Conservation (phyloP, 306 rosid species). For the Castanea crenata region DNA sequence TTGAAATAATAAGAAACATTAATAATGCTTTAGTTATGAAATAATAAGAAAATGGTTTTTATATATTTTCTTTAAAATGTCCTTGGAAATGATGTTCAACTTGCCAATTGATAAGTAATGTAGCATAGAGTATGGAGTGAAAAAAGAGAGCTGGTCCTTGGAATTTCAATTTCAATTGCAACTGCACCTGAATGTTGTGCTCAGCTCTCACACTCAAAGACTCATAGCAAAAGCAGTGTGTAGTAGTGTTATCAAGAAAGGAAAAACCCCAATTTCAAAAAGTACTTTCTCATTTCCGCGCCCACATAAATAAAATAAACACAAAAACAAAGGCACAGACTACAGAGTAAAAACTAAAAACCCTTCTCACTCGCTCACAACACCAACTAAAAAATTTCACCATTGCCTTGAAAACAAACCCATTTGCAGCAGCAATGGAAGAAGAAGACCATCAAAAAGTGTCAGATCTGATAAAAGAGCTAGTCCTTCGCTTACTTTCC, state of each 20-base stretch:
- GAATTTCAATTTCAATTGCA: background rate
- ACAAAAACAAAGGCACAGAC: background rate
- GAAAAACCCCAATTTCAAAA: background rate
- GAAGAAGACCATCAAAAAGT: conserved; percentile 83
- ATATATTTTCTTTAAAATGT: too few species aligned
- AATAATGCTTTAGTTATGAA: too few species aligned
- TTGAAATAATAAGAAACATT: too few species aligned
- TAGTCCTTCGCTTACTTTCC: conserved; percentile 66
- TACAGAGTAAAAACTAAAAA: background rate
- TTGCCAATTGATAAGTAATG: too few species aligned
- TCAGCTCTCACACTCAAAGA: too few species aligned
- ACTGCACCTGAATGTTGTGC: too few species aligned
- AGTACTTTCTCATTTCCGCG: conserved; percentile 19
- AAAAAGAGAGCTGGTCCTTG: background rate
- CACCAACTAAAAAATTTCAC: background rate
- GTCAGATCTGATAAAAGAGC: conserved; percentile 79
- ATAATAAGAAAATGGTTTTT: too few species aligned
- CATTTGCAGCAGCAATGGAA: conserved; percentile 44
- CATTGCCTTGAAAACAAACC: background rate
- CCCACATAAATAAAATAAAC: background rate
- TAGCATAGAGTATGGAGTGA: too few species aligned
- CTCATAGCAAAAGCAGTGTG: too few species aligned
- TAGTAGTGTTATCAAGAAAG: too few species aligned
- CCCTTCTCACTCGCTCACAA: background rate
- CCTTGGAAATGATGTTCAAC: too few species aligned